phyloP scores from a whole-genome alignment of 495 filamentous ascomycete genomes.

The Aspergillus asperescens region DNA sequence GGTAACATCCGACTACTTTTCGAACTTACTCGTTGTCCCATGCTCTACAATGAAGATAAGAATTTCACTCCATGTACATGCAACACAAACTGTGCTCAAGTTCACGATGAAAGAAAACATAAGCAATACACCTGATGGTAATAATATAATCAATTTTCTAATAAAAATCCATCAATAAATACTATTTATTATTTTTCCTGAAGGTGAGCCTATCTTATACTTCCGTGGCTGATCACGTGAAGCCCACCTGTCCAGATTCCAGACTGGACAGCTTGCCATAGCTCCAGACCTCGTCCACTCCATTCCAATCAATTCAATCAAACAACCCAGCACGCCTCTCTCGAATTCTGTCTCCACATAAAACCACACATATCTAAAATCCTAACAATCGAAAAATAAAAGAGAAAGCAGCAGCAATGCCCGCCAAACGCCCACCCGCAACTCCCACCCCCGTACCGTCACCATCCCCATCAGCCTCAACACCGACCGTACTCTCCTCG shows the following conservation, averaged over 20 bases:
- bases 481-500: constrained; percentile 38
- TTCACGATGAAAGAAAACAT: no score
- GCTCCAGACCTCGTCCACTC: neutral
- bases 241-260: neutral
- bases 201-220: no score
- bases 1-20: no score
- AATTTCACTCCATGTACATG: no score
- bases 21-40: no score
- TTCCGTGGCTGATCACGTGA: constrained; percentile 6
- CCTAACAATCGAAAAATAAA: neutral
- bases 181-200: no score
- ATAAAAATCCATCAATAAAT: no score
- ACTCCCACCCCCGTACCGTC: constrained; percentile 25
- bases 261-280: constrained; percentile 14
- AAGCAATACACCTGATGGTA: no score
- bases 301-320: neutral
- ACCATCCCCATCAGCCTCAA: constrained; percentile 19
- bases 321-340: neutral
- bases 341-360: constrained; percentile 6
- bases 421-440: constrained; percentile 46
- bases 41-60: no score
- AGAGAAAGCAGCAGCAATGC: constrained; percentile 31
- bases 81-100: no score
- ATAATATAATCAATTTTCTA: no score
- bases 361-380: neutral